Percentiles rank a stretch among this genome's conserved stretches.
These are phyloP conservation scores for Tuber melanosporum DNA, from an alignment of 495 filamentous ascomycete species.

Conservation along the genomic window DNA sequence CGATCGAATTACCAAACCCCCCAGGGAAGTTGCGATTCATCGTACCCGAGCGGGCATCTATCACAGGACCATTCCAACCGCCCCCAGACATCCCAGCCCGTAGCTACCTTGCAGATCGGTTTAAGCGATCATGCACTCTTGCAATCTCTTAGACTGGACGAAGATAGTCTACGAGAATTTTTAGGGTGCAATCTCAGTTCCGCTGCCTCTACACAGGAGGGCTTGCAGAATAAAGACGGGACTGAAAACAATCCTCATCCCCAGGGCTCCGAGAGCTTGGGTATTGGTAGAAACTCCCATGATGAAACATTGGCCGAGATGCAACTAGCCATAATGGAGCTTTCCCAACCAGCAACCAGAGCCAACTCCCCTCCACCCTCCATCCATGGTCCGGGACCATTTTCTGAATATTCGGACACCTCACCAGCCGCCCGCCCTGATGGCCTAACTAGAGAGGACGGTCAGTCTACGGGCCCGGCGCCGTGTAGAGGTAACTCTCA, in stretches of 20 bases:
- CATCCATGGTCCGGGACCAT: not conserved
- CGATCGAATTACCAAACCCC: not conserved
- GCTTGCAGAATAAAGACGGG: not conserved
- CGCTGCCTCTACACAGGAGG: not conserved
- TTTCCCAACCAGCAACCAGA: conserved; percentile 19
- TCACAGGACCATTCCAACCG: not conserved
- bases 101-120: not conserved
- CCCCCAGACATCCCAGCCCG: not conserved
- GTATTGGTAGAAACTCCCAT: not conserved
- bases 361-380: conserved; percentile 14
- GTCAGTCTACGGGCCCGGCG: not conserved
- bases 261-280: not conserved
- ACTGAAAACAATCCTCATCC: not conserved
- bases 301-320: conserved; percentile 16
- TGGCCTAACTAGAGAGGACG: not conserved
- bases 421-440: not conserved
- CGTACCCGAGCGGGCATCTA: not conserved
- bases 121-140: not conserved
- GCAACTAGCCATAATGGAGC: conserved; percentile 18
- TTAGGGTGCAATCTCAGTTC: not conserved
- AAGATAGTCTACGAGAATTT: not conserved
- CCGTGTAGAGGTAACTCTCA: not conserved
- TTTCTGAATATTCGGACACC: not conserved
- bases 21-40: not conserved
- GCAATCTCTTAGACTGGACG: not conserved